These are phyloP conservation scores for Puya raimondii DNA, from an alignment of 176 grass and related monocot species.

Conservation along the genomic window DNA sequence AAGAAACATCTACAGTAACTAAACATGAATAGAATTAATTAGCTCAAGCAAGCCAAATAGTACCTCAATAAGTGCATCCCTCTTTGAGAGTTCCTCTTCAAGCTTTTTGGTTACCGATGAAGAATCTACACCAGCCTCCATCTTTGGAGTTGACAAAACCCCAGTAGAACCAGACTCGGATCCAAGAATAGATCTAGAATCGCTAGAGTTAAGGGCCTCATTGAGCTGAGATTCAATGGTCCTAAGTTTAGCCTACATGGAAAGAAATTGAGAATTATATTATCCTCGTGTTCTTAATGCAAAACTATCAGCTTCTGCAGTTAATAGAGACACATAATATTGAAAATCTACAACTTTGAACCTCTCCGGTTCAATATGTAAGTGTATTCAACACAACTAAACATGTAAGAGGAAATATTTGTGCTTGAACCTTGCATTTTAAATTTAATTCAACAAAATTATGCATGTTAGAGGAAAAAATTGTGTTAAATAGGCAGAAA, in stretches of 20 bases:
- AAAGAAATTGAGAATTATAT: slow-evolving; percentile 2
- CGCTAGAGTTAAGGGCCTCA: slow-evolving; percentile 71
- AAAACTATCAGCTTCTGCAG: background rate
- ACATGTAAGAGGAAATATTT: background rate
- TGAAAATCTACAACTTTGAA: background rate
- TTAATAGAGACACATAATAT: background rate
- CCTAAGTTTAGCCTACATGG: slow-evolving; percentile 72
- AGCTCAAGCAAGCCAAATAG: slow-evolving; percentile 4
- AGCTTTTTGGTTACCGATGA: slow-evolving; percentile 77
- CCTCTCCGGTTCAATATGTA: too few species aligned
- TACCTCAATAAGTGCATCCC: slow-evolving; percentile 98
- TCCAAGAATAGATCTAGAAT: slow-evolving; percentile 76
- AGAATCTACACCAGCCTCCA: slow-evolving; percentile 74
- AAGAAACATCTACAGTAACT: too few species aligned
- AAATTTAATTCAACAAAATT: background rate
- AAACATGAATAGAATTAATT: background rate
- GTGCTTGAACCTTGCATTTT: background rate
- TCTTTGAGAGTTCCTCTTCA: slow-evolving; percentile 90
- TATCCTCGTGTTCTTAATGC: background rate
- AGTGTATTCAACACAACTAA: too few species aligned
- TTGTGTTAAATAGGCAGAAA: background rate
- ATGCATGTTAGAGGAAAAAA: background rate
- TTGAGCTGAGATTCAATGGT: slow-evolving; percentile 84
- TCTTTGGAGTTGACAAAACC: slow-evolving; percentile 61
- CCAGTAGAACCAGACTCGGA: slow-evolving; percentile 60